Conservation (phyloP, 768 basidiomycete genomes). For the Hemileccinum rubropunctum region DNA sequence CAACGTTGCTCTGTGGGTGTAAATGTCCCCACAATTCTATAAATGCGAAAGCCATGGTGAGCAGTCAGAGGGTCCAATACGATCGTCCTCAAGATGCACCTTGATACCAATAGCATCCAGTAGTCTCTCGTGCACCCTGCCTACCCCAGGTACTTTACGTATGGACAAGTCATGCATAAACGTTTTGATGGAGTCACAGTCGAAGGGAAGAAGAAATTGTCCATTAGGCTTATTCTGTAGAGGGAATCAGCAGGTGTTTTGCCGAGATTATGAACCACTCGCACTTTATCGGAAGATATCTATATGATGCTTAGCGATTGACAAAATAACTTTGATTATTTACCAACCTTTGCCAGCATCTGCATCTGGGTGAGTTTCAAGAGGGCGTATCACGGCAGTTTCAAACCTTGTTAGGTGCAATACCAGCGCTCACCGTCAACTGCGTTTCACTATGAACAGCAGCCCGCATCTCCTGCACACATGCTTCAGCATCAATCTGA, state of each 20-base stretch:
- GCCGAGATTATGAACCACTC: slow-evolving; percentile 2
- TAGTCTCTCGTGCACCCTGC: slow-evolving; percentile 85
- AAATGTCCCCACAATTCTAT: slow-evolving; percentile 91
- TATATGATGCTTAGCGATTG: slow-evolving; percentile 29
- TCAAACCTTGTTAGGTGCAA: slow-evolving; percentile 89
- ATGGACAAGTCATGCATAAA: slow-evolving; percentile 86
- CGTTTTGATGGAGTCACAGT: slow-evolving; percentile 54
- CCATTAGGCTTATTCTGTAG: slow-evolving; percentile 90
- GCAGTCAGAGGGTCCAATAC: background rate
- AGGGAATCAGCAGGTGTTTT: background rate
- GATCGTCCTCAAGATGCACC: slow-evolving; percentile 31
- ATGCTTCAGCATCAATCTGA: slow-evolving; percentile 61
- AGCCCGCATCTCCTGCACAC: slow-evolving; percentile 74
- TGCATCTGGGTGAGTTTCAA: slow-evolving; percentile 28
- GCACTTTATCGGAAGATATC: slow-evolving; percentile 91
- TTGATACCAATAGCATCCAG: slow-evolving; percentile 86
- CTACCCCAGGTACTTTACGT: slow-evolving; percentile 86
- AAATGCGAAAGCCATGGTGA: background rate
- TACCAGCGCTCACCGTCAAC: slow-evolving; percentile 91
- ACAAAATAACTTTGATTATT: slow-evolving; percentile 8
- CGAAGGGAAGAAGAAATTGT: slow-evolving; percentile 76
- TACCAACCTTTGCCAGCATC: slow-evolving; percentile 93
- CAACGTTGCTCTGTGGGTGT: slow-evolving; percentile 65
- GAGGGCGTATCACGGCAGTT: slow-evolving; percentile 14
- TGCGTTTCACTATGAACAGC: slow-evolving; percentile 74